These are phyloP conservation scores for Neurospora sp. DNA, from an alignment of 495 filamentous ascomycete genomes.

Conservation along the genomic window DNA sequence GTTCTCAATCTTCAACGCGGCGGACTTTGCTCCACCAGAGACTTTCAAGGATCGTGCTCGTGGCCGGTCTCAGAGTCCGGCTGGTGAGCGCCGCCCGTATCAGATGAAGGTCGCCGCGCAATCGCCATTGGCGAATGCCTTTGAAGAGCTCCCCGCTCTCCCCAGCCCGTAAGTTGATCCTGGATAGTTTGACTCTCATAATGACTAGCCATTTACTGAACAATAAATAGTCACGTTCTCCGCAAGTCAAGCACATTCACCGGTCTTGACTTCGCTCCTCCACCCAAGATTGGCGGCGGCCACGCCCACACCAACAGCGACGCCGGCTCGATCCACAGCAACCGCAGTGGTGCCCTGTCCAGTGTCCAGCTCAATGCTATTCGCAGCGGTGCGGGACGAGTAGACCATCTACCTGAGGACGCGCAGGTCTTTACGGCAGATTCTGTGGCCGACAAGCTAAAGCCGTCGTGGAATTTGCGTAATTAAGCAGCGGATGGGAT, in stretches of 20 bases:
- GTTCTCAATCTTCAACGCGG: slow-evolving; percentile 53
- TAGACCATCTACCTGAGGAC: slow-evolving; percentile 75
- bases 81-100: slow-evolving; percentile 66
- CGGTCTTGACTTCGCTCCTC: slow-evolving; percentile 89
- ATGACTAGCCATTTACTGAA: background rate
- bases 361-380: slow-evolving; percentile 61
- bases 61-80: slow-evolving; percentile 72
- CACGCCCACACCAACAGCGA: slow-evolving; percentile 62
- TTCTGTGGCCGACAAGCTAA: slow-evolving; percentile 57
- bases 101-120: slow-evolving; percentile 57
- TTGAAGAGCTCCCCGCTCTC: slow-evolving; percentile 74
- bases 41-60: slow-evolving; percentile 54
- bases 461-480: slow-evolving; percentile 69
- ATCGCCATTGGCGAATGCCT: slow-evolving; percentile 68
- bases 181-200: background rate
- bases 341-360: slow-evolving; percentile 62
- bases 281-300: slow-evolving; percentile 60
- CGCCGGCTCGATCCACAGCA: slow-evolving; percentile 81
- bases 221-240: slow-evolving; percentile 55
- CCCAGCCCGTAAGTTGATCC: slow-evolving; percentile 75
- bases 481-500: slow-evolving; percentile 12
- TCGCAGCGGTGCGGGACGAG: slow-evolving; percentile 78
- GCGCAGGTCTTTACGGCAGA: slow-evolving; percentile 66
- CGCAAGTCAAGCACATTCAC: slow-evolving; percentile 88
- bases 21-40: slow-evolving; percentile 80